Percentiles rank a stretch among this genome's conserved stretches.
phyloP scores from a whole-genome alignment of 306 rosid genomes.

The Sphenostylis stenocarpa region DNA sequence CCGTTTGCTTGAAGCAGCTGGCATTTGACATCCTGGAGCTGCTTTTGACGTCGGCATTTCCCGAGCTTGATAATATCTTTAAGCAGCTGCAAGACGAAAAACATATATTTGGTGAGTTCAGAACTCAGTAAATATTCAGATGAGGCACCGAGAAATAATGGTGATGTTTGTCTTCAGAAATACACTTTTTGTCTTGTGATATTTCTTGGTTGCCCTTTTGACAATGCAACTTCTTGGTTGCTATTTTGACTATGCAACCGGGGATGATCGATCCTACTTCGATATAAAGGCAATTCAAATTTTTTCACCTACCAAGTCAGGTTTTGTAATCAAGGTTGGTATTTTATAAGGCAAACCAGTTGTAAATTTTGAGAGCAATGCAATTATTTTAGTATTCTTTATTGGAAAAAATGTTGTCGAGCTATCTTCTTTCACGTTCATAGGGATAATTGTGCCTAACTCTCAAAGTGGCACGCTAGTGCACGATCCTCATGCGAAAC shows the following conservation, averaged over 20 bases:
- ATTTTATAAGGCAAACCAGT: constrained; percentile 28
- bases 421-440: background rate
- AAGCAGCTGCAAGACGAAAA: constrained; percentile 80
- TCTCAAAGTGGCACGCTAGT: too few species aligned
- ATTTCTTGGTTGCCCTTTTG: constrained; percentile 1
- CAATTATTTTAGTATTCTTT: constrained; percentile 25
- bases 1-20: constrained; percentile 84
- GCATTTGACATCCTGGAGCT: constrained; percentile 84
- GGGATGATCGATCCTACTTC: background rate
- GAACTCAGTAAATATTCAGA: constrained; percentile 32
- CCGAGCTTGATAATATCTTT: constrained; percentile 68
- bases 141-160: background rate
- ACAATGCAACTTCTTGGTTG: constrained; percentile 25
- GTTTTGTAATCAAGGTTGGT: constrained; percentile 34
- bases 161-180: background rate
- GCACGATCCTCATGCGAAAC: too few species aligned
- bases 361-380: constrained; percentile 53
- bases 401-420: background rate
- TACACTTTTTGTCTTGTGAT: background rate
- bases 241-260: constrained; percentile 21
- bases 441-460: background rate
- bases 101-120: constrained; percentile 69
- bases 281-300: constrained; percentile 26
- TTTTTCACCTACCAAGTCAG: background rate
- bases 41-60: constrained; percentile 70